A percentile compares a stretch with the other conserved stretches of the same genome.
Evolutionary conservation across 352 stramenopile species (phyloP).

Genomic region (Globisporangium irregulare): DNA sequence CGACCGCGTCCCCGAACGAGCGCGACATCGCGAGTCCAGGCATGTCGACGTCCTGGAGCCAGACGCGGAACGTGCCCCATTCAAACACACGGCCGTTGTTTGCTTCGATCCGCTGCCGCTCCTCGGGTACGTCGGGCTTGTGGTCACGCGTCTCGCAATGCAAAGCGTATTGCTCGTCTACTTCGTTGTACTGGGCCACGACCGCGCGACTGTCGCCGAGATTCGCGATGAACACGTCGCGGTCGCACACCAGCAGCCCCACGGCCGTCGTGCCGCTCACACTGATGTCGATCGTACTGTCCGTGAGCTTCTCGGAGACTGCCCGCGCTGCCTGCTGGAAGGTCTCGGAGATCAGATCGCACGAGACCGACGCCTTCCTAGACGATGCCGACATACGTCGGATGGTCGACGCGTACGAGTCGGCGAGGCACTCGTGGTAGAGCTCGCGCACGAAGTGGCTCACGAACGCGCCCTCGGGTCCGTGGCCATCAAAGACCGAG

Average conservation of each 20-base stretch:
- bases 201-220: slow-evolving; percentile 72
- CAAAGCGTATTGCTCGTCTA: slow-evolving; percentile 38
- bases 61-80: slow-evolving; percentile 75
- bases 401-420: slow-evolving; percentile 26
- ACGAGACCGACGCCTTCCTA: slow-evolving; percentile 23
- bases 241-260: slow-evolving; percentile 51
- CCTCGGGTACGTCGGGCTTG: slow-evolving; percentile 69
- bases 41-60: slow-evolving; percentile 84
- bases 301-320: slow-evolving; percentile 40
- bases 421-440: slow-evolving; percentile 51
- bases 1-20: slow-evolving; percentile 76
- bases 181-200: slow-evolving; percentile 37
- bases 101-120: slow-evolving; percentile 63
- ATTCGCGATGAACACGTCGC: slow-evolving; percentile 69
- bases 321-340: slow-evolving; percentile 45
- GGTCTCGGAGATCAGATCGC: slow-evolving; percentile 42
- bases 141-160: slow-evolving; percentile 74
- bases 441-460: slow-evolving; percentile 70
- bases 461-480: slow-evolving; percentile 67
- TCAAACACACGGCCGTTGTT: slow-evolving; percentile 81
- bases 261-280: slow-evolving; percentile 79
- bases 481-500: slow-evolving; percentile 77
- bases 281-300: slow-evolving; percentile 62
- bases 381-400: not conserved
- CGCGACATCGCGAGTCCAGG: slow-evolving; percentile 83